Base-by-base conservation (phyloP, 352 stramenopile genomes). In the Phytopythium boreale region DNA sequence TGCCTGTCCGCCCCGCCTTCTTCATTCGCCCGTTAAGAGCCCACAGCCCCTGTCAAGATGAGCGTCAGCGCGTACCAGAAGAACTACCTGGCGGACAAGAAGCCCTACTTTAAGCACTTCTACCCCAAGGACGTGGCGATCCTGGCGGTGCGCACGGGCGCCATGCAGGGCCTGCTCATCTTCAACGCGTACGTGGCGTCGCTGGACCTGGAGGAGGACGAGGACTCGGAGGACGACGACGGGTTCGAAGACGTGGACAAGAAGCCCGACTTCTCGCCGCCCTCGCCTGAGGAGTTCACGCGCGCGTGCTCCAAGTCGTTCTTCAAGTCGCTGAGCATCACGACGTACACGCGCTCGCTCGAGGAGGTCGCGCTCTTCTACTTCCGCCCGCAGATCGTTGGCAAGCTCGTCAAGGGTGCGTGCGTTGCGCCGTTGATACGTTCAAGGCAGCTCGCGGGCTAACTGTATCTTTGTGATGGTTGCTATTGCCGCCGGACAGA, bases 81-180 rank as follows among this genome's bases (percentile, higher is more conserved):
- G 69, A 73, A 81, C 64, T 93, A 92, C 71, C 43, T 95, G 68
- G 84, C 65, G 70, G 86, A 95, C 74, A 90, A 95, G 72, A 95
- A 95, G 70, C 82, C 86, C 51, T 95, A 83, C 64, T 89, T 89
- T 60, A 88, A 91, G 67, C 86, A 95, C 65, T 92, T 95, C 59
- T 83, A 92, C 68, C 72, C 79, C 29, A 76, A 75, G 43, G 76
- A 89, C 69, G 68, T 92, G 31, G 76, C 84, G 29, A 81, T 95
- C 59, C 77, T 84, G 52, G 82, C 82, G 17, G 67, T 86, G 58
- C 78, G 85, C 24, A 87, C 79, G 10, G 72, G 77, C 8, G 72
- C 78, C 59, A 85, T 89, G 56, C 86, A 93, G 62, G 84, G 86
- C 0, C 67, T 91, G 8, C 79, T 92, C 71, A 64, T 95, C 34